Percentiles rank a stretch among this genome's conserved stretches.
phyloP scores from a whole-genome alignment of 179 eudicot genomes.

The Drosera spatulata region DNA sequence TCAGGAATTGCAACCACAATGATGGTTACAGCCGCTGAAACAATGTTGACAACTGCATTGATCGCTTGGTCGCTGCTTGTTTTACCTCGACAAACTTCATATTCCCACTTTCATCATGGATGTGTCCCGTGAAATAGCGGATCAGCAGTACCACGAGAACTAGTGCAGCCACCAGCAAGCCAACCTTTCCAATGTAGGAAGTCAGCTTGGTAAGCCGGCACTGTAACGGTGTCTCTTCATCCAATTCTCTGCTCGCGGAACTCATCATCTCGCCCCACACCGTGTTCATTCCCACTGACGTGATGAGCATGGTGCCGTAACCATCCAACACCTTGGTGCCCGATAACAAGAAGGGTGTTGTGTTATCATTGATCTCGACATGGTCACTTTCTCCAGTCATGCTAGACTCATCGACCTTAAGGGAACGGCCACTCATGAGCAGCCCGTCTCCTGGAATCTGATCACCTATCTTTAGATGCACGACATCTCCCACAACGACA shows the following conservation, averaged over 20 bases:
- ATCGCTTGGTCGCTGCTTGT: conserved; percentile 15
- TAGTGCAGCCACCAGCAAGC: conserved; percentile 18
- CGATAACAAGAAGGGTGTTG: conserved; percentile 16
- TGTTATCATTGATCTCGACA: conserved; percentile 9
- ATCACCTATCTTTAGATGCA: conserved; percentile 23
- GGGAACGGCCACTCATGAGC: conserved; percentile 13
- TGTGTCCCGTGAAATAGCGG: conserved; percentile 26
- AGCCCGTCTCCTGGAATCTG: conserved; percentile 26
- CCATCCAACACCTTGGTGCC: conserved; percentile 26
- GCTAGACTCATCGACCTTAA: conserved; percentile 27
- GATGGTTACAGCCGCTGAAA: conserved; percentile 24
- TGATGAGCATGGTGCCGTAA: conserved; percentile 19
- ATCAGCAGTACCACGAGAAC: conserved; percentile 21
- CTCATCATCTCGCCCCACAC: conserved; percentile 35
- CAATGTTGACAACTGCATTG: conserved; percentile 16
- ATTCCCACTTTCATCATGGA: conserved; percentile 15
- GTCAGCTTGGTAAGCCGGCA: conserved; percentile 23
- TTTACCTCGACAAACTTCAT: conserved; percentile 14
- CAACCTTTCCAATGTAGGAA: conserved; percentile 23
- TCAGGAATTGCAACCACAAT: conserved; percentile 37
- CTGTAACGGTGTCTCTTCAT: conserved; percentile 23
- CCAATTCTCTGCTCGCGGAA: conserved; percentile 10
- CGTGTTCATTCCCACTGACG: conserved; percentile 21
- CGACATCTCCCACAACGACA: conserved; percentile 23
- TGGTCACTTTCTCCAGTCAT: conserved; percentile 33